Base-by-base conservation (phyloP, 805 yeast species). In the Yamadazyma nakazawae region DNA sequence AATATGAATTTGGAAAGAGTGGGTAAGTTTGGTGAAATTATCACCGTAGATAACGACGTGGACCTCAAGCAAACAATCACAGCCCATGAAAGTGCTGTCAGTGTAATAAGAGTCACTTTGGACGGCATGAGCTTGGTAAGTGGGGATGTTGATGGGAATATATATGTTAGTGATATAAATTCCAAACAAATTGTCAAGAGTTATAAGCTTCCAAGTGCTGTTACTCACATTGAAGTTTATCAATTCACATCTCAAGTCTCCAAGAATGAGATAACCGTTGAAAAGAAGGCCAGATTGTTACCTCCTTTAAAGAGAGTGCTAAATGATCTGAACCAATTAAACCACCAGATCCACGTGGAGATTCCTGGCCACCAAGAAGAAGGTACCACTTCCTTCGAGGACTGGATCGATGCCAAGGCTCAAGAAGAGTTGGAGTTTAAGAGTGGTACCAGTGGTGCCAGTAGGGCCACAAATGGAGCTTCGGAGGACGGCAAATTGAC, bases 111-210 rank as follows among this genome's bases (percentile, higher is more conserved):
- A 1, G 63, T 87, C 2, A 81, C 90, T 5, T 67, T 85, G 58
- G 97, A 91, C 60, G 96, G 92, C 4, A 80, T 91, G 14, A 62
- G 70, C 32, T 57, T 91, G 5, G 68, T 85, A 2, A 79, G 89
- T 5, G 97, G 97, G 31, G 95, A 88, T 59, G 62, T 75, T 0
- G 58, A 55, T n/a, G 97, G 97, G 1, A 72, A 78, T 25, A 79
- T 88, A 2, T 76, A 78, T 35, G 73, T 83, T 0, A 76, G 84
- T 55, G 97, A 92, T 62, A 71, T 83, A 5, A 77, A 74, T 13
- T 81, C 92, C 0, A 82, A 79, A 57, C 94, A 86, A 63, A 80
- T 82, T 14, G 68, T 80, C 24, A 82, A 79, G 58, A 75, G 79
- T n/a, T 68, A 82, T 51, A 76, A 66, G 14, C 65, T 72, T 42